phyloP scores from a whole-genome alignment of 2,329 filamentous ascomycete species.

The Colletotrichum cordylinicola region DNA sequence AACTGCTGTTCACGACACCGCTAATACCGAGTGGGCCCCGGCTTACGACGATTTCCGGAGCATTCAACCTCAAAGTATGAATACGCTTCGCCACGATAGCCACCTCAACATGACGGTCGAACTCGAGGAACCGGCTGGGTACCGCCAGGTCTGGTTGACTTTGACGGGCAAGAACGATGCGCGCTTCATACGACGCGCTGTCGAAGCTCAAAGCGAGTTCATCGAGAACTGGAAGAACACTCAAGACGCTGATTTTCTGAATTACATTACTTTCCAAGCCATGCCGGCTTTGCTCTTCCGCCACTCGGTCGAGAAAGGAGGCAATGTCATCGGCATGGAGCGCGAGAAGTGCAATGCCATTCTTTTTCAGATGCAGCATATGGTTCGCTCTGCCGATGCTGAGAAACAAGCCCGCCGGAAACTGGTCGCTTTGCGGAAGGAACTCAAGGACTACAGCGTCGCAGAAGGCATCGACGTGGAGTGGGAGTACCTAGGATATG shows the following conservation, averaged over 20 bases:
- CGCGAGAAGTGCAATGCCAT: neutral
- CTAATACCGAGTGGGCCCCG: neutral
- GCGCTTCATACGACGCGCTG: neutral
- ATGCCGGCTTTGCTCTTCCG: neutral
- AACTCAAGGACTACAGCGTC: neutral
- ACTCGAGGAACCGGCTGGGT: slow-evolving; percentile 1
- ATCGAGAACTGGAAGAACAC: neutral
- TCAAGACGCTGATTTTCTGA: neutral
- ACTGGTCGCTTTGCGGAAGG: neutral
- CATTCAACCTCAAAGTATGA: neutral
- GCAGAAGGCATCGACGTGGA: neutral
- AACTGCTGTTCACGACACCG: neutral
- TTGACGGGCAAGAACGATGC: neutral
- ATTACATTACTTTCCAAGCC: neutral
- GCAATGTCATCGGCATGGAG: neutral
- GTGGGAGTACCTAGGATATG: slow-evolving; percentile 41
- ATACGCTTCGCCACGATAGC: neutral
- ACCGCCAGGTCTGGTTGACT: neutral
- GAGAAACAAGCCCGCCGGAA: neutral
- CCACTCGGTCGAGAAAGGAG: neutral
- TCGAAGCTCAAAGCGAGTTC: neutral
- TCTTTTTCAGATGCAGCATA: neutral
- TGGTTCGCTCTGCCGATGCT: neutral
- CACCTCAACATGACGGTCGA: slow-evolving; percentile 12
- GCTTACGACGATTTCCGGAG: neutral